Conservation (phyloP, 2,329 filamentous ascomycete species). For the Penicillium crustosum region DNA sequence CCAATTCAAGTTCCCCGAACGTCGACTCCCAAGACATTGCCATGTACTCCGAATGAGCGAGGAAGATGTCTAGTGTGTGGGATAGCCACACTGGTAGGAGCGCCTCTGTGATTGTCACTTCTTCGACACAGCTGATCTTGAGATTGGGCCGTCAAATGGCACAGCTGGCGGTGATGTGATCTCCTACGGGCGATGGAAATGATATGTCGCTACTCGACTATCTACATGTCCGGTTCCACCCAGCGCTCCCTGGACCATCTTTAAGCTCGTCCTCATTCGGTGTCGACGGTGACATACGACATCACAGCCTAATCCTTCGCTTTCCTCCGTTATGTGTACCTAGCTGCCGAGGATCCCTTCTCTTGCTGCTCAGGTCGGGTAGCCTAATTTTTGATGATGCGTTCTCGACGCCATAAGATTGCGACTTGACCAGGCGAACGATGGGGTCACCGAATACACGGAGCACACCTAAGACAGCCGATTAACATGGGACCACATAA, state of each 20-base stretch:
- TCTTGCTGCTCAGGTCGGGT: too few species aligned
- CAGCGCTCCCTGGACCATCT: too few species aligned
- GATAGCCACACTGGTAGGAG: not conserved
- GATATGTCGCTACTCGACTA: not conserved
- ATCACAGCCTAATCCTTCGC: not conserved
- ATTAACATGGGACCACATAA: not conserved
- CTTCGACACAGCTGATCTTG: not conserved
- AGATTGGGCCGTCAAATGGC: not conserved
- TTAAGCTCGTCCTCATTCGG: too few species aligned
- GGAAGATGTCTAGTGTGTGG: not conserved
- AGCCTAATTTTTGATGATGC: not conserved
- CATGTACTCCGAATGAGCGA: not conserved
- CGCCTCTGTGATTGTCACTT: not conserved
- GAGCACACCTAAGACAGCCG: not conserved
- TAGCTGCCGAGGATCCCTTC: too few species aligned
- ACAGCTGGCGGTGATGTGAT: not conserved
- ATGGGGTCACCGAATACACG: too few species aligned
- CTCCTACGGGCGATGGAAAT: not conserved
- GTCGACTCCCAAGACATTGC: not conserved
- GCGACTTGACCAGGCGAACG: too few species aligned
- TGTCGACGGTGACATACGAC: not conserved
- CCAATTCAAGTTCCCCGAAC: not conserved
- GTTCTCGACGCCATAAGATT: not conserved
- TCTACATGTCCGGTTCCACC: not conserved
- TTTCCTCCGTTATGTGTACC: not conserved